Conservation (phyloP, 768 basidiomycete species). For the Suillus fuscotomentosus region DNA sequence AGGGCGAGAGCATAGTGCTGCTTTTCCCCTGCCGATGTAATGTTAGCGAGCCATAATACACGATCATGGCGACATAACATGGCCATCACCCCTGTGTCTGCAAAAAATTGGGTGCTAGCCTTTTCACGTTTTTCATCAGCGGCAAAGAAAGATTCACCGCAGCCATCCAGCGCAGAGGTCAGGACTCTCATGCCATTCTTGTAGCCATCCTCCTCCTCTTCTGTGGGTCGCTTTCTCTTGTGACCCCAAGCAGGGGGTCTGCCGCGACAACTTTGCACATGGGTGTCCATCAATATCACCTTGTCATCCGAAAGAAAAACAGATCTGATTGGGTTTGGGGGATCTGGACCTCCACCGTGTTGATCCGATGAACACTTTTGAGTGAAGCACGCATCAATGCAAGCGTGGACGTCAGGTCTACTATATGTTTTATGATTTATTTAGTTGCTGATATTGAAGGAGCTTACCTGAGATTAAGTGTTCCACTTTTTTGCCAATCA, state of each 20-base stretch:
- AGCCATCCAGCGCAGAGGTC: slow-evolving; percentile 30
- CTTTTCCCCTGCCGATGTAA: slow-evolving; percentile 17
- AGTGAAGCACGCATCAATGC: slow-evolving; percentile 33
- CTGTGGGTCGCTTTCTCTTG: background rate
- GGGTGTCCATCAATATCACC: slow-evolving; percentile 17
- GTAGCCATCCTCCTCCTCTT: slow-evolving; percentile 5
- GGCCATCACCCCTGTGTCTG: slow-evolving; percentile 22
- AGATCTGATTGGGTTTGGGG: slow-evolving; percentile 12
- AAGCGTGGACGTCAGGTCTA: slow-evolving; percentile 13
- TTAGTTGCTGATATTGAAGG: background rate
- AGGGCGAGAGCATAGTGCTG: slow-evolving; percentile 15
- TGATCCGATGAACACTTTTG: slow-evolving; percentile 21
- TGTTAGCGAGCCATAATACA: slow-evolving; percentile 18
- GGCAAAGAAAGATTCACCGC: slow-evolving; percentile 26
- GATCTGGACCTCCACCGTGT: slow-evolving; percentile 11
- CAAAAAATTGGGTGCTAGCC: slow-evolving; percentile 19
- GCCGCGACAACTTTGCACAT: slow-evolving; percentile 3
- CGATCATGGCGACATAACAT: slow-evolving; percentile 21
- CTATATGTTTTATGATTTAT: background rate
- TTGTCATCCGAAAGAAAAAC: slow-evolving; percentile 22
- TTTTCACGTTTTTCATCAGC: slow-evolving; percentile 12
- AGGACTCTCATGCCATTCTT: slow-evolving; percentile 24
- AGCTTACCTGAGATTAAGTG: background rate
- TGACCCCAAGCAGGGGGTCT: background rate
- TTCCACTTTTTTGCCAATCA: background rate